phyloP scores from a whole-genome alignment of 768 basidiomycete genomes.

The Mycena crocata region DNA sequence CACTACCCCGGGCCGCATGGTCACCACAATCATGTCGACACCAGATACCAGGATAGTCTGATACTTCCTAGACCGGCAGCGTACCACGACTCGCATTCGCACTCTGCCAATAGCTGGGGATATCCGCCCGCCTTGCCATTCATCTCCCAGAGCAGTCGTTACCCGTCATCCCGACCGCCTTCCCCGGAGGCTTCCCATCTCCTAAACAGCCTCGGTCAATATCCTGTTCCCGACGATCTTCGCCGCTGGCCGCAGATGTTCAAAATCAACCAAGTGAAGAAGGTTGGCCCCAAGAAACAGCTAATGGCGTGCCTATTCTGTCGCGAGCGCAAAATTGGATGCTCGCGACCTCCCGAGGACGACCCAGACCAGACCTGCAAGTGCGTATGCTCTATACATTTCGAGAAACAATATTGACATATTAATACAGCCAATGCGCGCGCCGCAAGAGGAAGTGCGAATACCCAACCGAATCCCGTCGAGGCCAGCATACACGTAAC shows the following conservation, averaged over 20 bases:
- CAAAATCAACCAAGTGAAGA: slow-evolving; percentile 25
- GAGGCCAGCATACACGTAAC: slow-evolving; percentile 25
- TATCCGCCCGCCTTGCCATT: slow-evolving; percentile 2
- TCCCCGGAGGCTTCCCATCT: background rate
- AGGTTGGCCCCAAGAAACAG: slow-evolving; percentile 13
- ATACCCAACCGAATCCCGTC: slow-evolving; percentile 14
- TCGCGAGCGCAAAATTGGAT: slow-evolving; percentile 26
- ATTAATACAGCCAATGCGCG: slow-evolving; percentile 16
- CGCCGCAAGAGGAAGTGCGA: slow-evolving; percentile 21
- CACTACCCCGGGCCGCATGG: background rate
- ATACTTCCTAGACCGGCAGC: background rate
- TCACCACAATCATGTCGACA: background rate
- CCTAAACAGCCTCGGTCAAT: background rate
- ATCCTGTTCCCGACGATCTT: slow-evolving; percentile 4
- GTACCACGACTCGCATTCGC: background rate
- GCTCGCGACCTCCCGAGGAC: slow-evolving; percentile 10
- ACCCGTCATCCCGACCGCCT: background rate
- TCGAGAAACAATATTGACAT: background rate
- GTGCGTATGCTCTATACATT: background rate
- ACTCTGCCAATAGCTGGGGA: background rate
- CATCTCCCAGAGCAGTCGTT: slow-evolving; percentile 6
- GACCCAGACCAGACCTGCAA: slow-evolving; percentile 29
- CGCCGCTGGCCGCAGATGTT: slow-evolving; percentile 22
- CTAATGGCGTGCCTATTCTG: slow-evolving; percentile 26
- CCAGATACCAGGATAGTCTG: background rate